Percentiles rank a stretch among this genome's conserved stretches.
Conservation (phyloP, 1,284 basidiomycete species). For the Ustilago bromivora region DNA sequence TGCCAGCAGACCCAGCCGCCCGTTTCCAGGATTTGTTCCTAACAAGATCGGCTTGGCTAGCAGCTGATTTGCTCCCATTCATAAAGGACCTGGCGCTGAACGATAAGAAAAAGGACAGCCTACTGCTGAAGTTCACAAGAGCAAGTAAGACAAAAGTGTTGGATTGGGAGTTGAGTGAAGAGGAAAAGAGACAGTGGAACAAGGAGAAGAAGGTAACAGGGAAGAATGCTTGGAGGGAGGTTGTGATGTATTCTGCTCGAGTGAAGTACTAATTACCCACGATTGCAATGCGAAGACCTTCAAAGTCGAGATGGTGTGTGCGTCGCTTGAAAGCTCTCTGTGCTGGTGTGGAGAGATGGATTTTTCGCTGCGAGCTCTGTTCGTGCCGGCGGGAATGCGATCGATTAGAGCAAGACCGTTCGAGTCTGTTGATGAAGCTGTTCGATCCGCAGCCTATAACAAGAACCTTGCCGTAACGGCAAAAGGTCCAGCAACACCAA, state of each 20-base stretch:
- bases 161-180: conserved; percentile 37
- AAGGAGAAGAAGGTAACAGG: conserved; percentile 42
- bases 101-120: conserved; percentile 46
- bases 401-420: neutral
- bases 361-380: neutral
- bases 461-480: neutral
- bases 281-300: neutral
- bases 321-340: neutral
- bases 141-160: conserved; percentile 47
- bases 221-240: conserved; percentile 35
- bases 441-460: neutral
- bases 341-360: neutral
- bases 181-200: conserved; percentile 35
- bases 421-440: neutral
- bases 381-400: neutral
- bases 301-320: neutral
- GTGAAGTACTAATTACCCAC: conserved; percentile 41
- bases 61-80: conserved; percentile 70
- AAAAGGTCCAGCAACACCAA: too few relatives aligned
- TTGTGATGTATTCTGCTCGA: conserved; percentile 49
- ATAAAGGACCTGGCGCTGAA: conserved; percentile 53
- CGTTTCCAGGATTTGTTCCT: conserved; percentile 67
- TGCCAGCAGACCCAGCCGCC: conserved; percentile 62
- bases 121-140: conserved; percentile 59
- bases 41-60: conserved; percentile 60